Conservation (phyloP, 139 green algal genomes). For the Trebouxia sp. region DNA sequence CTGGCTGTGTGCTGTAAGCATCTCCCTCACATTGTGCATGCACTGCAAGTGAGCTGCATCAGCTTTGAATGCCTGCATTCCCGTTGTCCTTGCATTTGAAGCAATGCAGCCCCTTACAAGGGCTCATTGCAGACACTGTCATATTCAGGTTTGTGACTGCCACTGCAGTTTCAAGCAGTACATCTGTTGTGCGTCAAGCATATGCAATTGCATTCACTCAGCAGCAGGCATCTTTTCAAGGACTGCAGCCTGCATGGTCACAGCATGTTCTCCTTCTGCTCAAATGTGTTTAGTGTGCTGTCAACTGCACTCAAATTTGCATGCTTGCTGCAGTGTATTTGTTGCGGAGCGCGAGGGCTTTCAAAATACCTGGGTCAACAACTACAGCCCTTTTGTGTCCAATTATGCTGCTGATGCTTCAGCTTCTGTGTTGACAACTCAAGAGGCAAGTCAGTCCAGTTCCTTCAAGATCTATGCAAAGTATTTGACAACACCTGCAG, state of each 20-base stretch:
- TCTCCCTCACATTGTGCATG: not conserved
- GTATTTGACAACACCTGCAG: not conserved
- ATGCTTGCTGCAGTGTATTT: not conserved
- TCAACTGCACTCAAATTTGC: not conserved
- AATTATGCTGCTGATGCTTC: not conserved
- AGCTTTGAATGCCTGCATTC: no score
- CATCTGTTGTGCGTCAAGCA: no score
- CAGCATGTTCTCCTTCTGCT: no score
- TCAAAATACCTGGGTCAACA: not conserved
- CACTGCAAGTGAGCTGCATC: not conserved
- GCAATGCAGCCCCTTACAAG: no score
- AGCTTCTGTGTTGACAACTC: not conserved
- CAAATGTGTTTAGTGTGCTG: not conserved
- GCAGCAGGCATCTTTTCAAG: no score
- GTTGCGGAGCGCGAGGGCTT: not conserved
- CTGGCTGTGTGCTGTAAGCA: slow-evolving; percentile 44
- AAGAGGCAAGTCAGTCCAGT: not conserved
- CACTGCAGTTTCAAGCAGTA: no score
- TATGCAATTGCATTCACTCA: no score
- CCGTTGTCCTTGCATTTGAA: no score
- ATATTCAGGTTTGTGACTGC: no score
- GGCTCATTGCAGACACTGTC: no score
- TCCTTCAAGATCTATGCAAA: no score
- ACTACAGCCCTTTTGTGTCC: not conserved
- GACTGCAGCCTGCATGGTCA: no score